Conservation (phyloP, 2,329 filamentous ascomycete species). For the Penicillium verrucosum region DNA sequence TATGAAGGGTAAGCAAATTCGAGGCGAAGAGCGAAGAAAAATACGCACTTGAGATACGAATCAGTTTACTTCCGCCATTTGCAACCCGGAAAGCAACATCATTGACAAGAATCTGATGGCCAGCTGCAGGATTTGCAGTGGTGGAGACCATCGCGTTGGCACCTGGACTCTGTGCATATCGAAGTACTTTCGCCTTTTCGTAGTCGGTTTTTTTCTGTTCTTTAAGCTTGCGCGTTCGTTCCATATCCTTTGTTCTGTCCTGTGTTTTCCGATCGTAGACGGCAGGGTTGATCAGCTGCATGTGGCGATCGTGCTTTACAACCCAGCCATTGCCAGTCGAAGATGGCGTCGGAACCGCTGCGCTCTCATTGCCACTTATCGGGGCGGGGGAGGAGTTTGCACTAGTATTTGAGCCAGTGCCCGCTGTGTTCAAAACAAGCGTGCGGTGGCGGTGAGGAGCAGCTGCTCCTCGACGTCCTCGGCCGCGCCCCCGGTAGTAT, state of each 20-base stretch:
- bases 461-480: constrained; percentile 28
- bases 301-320: constrained; percentile 69
- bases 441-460: constrained; percentile 56
- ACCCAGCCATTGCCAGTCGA: constrained; percentile 58
- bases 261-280: constrained; percentile 73
- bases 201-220: constrained; percentile 58
- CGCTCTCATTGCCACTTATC: constrained; percentile 28
- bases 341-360: constrained; percentile 28
- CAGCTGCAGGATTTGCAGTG: constrained; percentile 34
- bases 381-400: constrained; percentile 25
- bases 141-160: constrained; percentile 25
- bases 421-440: constrained; percentile 60
- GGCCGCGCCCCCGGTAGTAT: constrained; percentile 43
- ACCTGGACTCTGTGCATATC: constrained; percentile 36
- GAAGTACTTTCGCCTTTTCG: constrained; percentile 41
- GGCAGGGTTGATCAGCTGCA: constrained; percentile 77
- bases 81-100: constrained; percentile 71
- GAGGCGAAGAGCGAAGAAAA: constrained; percentile 6
- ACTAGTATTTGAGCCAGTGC: constrained; percentile 22
- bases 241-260: constrained; percentile 66
- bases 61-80: constrained; percentile 77
- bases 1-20: constrained; percentile 48
- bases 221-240: constrained; percentile 57
- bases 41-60: constrained; percentile 66
- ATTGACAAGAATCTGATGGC: constrained; percentile 65